phyloP scores from a whole-genome alignment of 1,284 basidiomycete genomes.

The Omphalotus olearius region DNA sequence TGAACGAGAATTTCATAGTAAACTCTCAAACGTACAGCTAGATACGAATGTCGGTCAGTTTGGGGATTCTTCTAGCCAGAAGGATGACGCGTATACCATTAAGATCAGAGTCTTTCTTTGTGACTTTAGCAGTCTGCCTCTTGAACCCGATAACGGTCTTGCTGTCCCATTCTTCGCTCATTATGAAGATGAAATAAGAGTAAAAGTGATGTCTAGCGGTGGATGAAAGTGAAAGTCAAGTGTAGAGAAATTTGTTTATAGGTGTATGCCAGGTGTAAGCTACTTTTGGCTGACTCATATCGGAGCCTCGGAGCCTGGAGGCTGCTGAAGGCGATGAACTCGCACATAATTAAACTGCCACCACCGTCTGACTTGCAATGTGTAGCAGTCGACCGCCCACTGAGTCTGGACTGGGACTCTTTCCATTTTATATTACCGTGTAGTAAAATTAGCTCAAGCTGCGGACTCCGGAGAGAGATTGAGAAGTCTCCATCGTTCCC shows the following conservation, averaged over 20 bases:
- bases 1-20: not conserved
- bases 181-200: constrained; percentile 24
- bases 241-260: not conserved
- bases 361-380: not conserved
- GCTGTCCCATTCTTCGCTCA: constrained; percentile 69
- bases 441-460: too few species aligned
- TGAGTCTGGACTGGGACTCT: too few species aligned
- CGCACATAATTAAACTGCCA: not conserved
- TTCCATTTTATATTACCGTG: too few species aligned
- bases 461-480: too few species aligned
- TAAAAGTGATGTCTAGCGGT: constrained; percentile 4
- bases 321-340: not conserved
- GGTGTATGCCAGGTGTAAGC: not conserved
- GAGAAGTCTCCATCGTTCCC: too few species aligned
- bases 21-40: constrained; percentile 42
- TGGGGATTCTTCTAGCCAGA: constrained; percentile 1
- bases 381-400: too few species aligned
- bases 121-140: constrained; percentile 63
- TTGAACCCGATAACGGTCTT: constrained; percentile 78
- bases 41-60: constrained; percentile 9
- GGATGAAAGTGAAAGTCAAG: constrained; percentile 4
- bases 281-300: constrained; percentile 9
- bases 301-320: not conserved
- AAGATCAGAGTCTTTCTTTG: constrained; percentile 63
- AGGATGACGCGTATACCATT: constrained; percentile 55